A percentile compares a stretch with the other conserved stretches of the same genome.
Evolutionary conservation across 2,329 filamentous ascomycete genomes (phyloP).

Genomic region (Cercospora zeae-maydis): DNA sequence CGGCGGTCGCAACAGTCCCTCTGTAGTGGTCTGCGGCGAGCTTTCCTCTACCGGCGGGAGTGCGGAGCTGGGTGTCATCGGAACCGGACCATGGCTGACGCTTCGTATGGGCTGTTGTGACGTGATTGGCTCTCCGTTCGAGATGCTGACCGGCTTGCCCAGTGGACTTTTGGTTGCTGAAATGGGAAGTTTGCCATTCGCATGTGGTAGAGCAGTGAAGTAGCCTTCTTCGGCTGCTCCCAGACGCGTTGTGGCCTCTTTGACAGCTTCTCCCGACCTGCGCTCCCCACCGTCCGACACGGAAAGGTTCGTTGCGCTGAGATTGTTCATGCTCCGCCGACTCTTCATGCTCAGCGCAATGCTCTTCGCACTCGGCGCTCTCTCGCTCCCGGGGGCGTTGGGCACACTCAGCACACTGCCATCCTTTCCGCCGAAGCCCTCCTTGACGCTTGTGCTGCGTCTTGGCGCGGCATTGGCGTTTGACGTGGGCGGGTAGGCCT

Average conservation of each 20-base stretch:
- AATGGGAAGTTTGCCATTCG: slow-evolving; percentile 37
- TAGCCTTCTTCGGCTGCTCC: slow-evolving; percentile 45
- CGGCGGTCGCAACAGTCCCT: slow-evolving; percentile 31
- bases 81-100: slow-evolving; percentile 21
- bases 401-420: slow-evolving; percentile 32
- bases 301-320: slow-evolving; percentile 18
- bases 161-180: slow-evolving; percentile 33
- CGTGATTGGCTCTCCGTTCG: slow-evolving; percentile 20
- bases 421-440: slow-evolving; percentile 31
- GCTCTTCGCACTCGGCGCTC: slow-evolving; percentile 31
- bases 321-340: slow-evolving; percentile 27
- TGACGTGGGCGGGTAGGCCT: slow-evolving; percentile 31
- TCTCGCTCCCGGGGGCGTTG: slow-evolving; percentile 24
- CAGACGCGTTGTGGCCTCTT: slow-evolving; percentile 26
- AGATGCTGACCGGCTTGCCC: slow-evolving; percentile 19
- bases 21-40: slow-evolving; percentile 23
- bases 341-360: slow-evolving; percentile 39
- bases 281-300: slow-evolving; percentile 32
- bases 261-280: slow-evolving; percentile 30
- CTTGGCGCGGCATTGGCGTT: slow-evolving; percentile 35
- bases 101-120: slow-evolving; percentile 16
- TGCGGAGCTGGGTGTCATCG: slow-evolving; percentile 25
- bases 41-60: slow-evolving; percentile 32
- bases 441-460: slow-evolving; percentile 41
- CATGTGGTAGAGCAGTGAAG: slow-evolving; percentile 39